Evolutionary conservation across 306 rosid species (phyloP).

Genomic region (Leucaena leucocephala): DNA sequence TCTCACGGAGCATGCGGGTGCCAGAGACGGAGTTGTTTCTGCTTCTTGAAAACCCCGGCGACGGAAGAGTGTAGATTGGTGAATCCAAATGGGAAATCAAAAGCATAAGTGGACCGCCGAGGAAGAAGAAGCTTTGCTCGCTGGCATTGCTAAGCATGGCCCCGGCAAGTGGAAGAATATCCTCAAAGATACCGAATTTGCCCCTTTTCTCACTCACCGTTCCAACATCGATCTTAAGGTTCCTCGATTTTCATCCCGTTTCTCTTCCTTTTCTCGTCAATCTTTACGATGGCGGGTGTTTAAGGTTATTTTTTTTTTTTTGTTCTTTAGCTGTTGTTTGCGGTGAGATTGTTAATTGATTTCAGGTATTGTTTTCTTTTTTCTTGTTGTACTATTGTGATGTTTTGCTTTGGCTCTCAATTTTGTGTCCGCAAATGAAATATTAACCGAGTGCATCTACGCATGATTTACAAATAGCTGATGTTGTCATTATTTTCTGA

Average conservation of each 20-base stretch:
- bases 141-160: conserved; percentile 72
- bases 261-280: not conserved
- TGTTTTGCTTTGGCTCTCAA: not conserved
- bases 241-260: not conserved
- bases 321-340: conserved; percentile 4
- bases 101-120: conserved; percentile 75
- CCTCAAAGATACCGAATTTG: conserved; percentile 59
- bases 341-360: not conserved
- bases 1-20: too few relatives aligned
- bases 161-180: conserved; percentile 77
- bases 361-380: not conserved
- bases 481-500: not conserved
- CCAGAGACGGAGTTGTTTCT: too few relatives aligned
- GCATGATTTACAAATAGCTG: not conserved
- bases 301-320: conserved; percentile 17
- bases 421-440: not conserved
- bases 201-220: conserved; percentile 53
- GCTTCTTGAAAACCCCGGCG: too few relatives aligned
- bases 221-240: conserved; percentile 86
- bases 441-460: not conserved
- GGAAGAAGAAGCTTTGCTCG: conserved; percentile 66
- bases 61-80: not conserved
- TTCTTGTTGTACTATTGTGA: not conserved
- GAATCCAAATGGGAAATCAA: conserved; percentile 61
- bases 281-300: not conserved